Base-by-base conservation (phyloP, 768 basidiomycete species). In the Cystobasidium ongulense region DNA sequence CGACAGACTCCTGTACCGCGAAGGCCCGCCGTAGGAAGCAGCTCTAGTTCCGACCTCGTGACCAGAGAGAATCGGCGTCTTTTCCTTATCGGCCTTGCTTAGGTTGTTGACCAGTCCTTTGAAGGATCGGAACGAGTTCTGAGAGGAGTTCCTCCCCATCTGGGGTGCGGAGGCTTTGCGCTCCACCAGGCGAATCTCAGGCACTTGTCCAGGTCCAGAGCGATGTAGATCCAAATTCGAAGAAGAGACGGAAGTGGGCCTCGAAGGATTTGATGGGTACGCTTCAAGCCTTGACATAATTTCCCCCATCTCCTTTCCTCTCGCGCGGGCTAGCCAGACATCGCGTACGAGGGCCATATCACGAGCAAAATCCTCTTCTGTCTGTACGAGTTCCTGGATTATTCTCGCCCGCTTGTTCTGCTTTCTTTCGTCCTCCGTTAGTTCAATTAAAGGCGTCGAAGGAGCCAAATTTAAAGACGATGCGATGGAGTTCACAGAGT, bases 291-390 rank as follows among this genome's bases (percentile, higher is more conserved):
- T 53, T 5, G 64, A 31, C 54, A 74, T 29, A 43, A 74, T 74
- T 15, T 54, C 61, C 8, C 50, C 73, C 27, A 62, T 25, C 31
- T 63, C 41, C n/a, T 36, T 46, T 10, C 70, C 71, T 25, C 54
- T 75, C 18, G 63, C 74, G 31, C 65, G 21, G 7, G 75, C 65
- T 61, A 78, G 43, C 67, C 74, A 35, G 80, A 88, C 79, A 77
- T 92, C 93, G 86, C 95, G 93, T 85, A 98, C 90, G 79, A 92
- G 88, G 81, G 96, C 93, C 76, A 99, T 84, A 82, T 98, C 96
- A 81, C 91, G 89, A 4, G 98, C 95, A 81, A 92, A 98, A 82
- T 92, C 92, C 77, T 91, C 88, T 81, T 99, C 96, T 0, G 92
- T 97, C 81, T 91, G 90, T 61, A 98, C 86, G 77, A 97, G 87